These are phyloP conservation scores for Tetrahymena thermophila DNA, from an alignment of 73 alveolate genomes.

Conservation along the genomic window DNA sequence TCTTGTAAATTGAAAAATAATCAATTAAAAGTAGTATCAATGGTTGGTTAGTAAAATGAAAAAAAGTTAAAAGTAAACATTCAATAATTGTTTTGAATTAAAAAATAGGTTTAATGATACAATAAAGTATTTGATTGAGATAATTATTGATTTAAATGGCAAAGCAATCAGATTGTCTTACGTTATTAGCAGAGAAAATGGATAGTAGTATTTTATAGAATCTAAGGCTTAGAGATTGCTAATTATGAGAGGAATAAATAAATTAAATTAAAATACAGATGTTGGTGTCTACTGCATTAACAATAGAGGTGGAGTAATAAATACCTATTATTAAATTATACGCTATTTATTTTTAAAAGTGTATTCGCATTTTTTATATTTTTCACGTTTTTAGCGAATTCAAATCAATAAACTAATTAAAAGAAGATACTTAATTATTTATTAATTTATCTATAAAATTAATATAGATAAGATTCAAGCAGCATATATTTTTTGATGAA, in stretches of 20 bases:
- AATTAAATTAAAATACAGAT: neutral
- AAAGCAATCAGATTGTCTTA: neutral
- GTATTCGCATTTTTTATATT: too few relatives aligned
- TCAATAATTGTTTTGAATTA: neutral
- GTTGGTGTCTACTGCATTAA: neutral
- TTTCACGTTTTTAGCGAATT: too few relatives aligned
- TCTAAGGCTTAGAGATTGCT: neutral
- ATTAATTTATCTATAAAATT: neutral
- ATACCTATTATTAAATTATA: neutral
- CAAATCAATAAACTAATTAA: too few relatives aligned
- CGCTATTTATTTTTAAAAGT: neutral
- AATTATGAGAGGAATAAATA: neutral
- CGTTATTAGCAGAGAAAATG: neutral
- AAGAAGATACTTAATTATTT: too few relatives aligned
- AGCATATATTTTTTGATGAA: neutral
- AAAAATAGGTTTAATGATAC: neutral
- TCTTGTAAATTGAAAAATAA: neutral
- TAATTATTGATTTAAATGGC: neutral
- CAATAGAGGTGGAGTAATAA: neutral
- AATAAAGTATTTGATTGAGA: neutral
- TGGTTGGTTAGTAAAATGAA: neutral
- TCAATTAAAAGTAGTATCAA: neutral
- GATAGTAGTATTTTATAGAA: neutral
- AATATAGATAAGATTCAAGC: neutral
- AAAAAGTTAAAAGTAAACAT: neutral